A percentile compares a stretch with the other conserved stretches of the same genome.
These are phyloP conservation scores for Fragaria vesca DNA, from an alignment of 306 rosid genomes.

Conservation along the genomic window DNA sequence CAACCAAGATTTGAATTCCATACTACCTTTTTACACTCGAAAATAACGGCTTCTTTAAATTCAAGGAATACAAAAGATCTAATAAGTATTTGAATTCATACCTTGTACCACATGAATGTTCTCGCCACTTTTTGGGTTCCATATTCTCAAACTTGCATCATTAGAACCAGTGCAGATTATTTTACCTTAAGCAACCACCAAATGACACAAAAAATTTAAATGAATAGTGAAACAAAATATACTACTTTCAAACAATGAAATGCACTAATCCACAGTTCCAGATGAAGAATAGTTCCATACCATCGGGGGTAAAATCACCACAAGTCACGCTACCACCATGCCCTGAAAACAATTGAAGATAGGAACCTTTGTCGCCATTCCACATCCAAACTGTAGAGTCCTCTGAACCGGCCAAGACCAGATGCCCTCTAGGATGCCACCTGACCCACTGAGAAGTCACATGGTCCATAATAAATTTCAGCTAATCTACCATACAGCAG, in stretches of 20 bases:
- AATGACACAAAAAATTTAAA: constrained; percentile 3
- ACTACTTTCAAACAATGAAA: not conserved
- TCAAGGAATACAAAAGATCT: constrained; percentile 13
- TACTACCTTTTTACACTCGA: not conserved
- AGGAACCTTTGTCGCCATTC: constrained; percentile 63
- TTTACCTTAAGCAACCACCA: constrained; percentile 57
- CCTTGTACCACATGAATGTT: constrained; percentile 78
- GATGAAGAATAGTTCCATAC: constrained; percentile 42
- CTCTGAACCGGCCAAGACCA: constrained; percentile 85
- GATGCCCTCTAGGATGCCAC: constrained; percentile 92
- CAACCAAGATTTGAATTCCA: not conserved
- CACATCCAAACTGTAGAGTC: constrained; percentile 88
- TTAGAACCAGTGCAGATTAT: constrained; percentile 84
- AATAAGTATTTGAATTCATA: constrained; percentile 26
- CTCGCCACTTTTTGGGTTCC: constrained; percentile 85
- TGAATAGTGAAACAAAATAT: not conserved
- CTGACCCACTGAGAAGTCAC: constrained; percentile 71
- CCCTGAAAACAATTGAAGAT: constrained; percentile 64
- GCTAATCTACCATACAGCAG: constrained; percentile 12
- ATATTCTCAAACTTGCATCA: constrained; percentile 84
- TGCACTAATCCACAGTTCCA: constrained; percentile 1
- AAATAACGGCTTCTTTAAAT: constrained; percentile 1
- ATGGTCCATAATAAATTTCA: constrained; percentile 20
- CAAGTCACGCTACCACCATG: constrained; percentile 80
- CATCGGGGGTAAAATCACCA: constrained; percentile 97